Conservation (phyloP, 495 filamentous ascomycete species). For the Talaromyces wortmannii region DNA sequence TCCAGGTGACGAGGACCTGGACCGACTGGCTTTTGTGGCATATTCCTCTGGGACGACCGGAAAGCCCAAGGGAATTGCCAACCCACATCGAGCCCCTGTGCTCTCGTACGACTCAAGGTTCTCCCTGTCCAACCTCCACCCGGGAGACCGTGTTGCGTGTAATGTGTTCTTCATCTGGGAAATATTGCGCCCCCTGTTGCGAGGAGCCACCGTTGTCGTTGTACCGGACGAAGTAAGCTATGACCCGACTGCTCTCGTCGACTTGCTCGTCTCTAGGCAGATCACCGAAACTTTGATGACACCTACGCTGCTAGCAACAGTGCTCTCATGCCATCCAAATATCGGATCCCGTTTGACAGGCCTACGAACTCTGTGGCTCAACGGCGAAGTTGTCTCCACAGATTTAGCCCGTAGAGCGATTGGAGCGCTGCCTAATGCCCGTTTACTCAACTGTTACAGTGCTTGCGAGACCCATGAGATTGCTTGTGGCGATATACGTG, state of each 20-base stretch:
- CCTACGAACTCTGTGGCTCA: constrained; percentile 58
- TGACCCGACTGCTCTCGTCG: constrained; percentile 59
- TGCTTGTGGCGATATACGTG: constrained; percentile 61
- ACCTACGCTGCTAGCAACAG: constrained; percentile 59
- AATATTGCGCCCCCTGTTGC: constrained; percentile 60
- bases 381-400: constrained; percentile 64
- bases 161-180: constrained; percentile 76
- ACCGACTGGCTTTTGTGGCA: constrained; percentile 57
- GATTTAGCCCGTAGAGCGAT: constrained; percentile 56
- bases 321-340: constrained; percentile 53
- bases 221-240: constrained; percentile 65
- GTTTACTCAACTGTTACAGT: constrained; percentile 64
- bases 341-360: constrained; percentile 49
- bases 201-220: constrained; percentile 59
- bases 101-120: constrained; percentile 61
- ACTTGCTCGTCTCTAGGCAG: constrained; percentile 46
- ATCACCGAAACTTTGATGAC: constrained; percentile 70
- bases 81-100: constrained; percentile 59
- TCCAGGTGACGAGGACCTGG: constrained; percentile 53
- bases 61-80: constrained; percentile 63
- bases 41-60: constrained; percentile 65
- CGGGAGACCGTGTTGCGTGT: constrained; percentile 61
- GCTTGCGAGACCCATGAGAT: constrained; percentile 70
- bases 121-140: constrained; percentile 49
- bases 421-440: constrained; percentile 53